Evolutionary conservation across 192 early-diverging fungal genomes (phyloP), one percentile per base, ranked within the genome.

Genomic region (Linnemannia zychae): DNA sequence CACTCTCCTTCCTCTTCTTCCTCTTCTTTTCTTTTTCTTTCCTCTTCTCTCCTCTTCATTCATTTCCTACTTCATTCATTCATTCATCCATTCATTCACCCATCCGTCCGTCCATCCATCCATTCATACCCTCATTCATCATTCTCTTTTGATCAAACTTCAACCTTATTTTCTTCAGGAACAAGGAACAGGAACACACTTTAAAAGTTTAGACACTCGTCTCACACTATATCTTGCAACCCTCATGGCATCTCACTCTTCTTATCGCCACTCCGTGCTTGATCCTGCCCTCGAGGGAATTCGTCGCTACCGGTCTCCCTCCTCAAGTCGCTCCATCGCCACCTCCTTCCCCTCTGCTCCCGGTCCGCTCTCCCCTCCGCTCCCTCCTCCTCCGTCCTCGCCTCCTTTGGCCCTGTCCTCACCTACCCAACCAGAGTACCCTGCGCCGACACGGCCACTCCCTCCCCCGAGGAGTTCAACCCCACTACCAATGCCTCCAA

Each of bases 401-500:
- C 47, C 24, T 24, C 17, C 20, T 46, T 63, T 40, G 49, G 66
- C 44, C 31, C 22, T 68, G 11, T 67, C 77, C 16, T 24, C 77
- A n/a, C 77, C 72, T 2, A 74, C 53, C 28, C 57, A 31, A 13
- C 63, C 83, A 18, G 20, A 70, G 2, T 34, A 67, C 47, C 74
- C 72, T 1, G 37, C 72, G 7, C 66, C 76, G 2, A 2, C 49
- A 5, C 22, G 71, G 36, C 69, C 70, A 6, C 52, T 47, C 24
- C 74, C 80, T 4, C 76, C 81, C 49, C 50, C 81, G 4, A 47
- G 78, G 36, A 37, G 70, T 11, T 44, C 74, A 0, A 72, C 78
- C 5, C 78, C 83, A 1, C 44, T 85, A 33, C 77, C 63, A 18
- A 76, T 38, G 49, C 77, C 82, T 4, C 77, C 77, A 47, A 84